phyloP scores from a whole-genome alignment of 2,329 filamentous ascomycete genomes.

The Epicoccum nigrum region DNA sequence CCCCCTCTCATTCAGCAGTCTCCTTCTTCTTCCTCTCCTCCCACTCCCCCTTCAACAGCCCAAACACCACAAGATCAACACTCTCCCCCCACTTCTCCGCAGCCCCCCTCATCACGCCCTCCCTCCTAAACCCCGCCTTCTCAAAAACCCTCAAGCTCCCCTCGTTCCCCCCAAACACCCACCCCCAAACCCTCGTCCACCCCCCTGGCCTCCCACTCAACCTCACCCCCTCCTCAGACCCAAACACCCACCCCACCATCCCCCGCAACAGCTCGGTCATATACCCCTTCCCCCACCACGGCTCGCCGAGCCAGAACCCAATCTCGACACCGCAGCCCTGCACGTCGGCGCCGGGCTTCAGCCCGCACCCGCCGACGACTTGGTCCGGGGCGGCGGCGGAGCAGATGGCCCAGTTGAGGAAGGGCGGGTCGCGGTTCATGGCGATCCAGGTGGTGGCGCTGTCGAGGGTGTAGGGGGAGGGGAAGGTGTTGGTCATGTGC shows the following conservation, averaged over 20 bases:
- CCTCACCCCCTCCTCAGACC: neutral
- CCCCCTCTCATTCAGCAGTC: neutral
- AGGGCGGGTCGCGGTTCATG: constrained; percentile 25
- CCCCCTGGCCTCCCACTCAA: constrained; percentile 28
- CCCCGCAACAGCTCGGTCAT: constrained; percentile 41
- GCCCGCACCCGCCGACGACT: constrained; percentile 47
- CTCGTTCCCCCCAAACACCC: constrained; percentile 40
- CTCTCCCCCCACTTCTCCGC: constrained; percentile 45
- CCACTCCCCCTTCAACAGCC: constrained; percentile 43
- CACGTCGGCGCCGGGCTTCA: constrained; percentile 46
- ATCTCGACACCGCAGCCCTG: constrained; percentile 48
- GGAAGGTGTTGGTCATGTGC: constrained; percentile 49
- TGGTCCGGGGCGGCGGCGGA: constrained; percentile 15
- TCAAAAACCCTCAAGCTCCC: constrained; percentile 46
- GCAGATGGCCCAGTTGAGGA: constrained; percentile 30
- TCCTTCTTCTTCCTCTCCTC: constrained; percentile 14
- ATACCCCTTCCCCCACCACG: constrained; percentile 44
- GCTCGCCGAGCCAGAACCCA: constrained; percentile 52
- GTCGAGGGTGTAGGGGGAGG: constrained; percentile 47
- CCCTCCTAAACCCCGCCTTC: constrained; percentile 47
- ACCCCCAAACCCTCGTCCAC: constrained; percentile 39
- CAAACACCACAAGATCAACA: constrained; percentile 43
- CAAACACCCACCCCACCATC: constrained; percentile 46
- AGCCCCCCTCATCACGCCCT: constrained; percentile 45
- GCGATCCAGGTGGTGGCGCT: constrained; percentile 46